Evolutionary conservation across 495 filamentous ascomycete genomes (phyloP).

Genomic region (Penicillium taxi): DNA sequence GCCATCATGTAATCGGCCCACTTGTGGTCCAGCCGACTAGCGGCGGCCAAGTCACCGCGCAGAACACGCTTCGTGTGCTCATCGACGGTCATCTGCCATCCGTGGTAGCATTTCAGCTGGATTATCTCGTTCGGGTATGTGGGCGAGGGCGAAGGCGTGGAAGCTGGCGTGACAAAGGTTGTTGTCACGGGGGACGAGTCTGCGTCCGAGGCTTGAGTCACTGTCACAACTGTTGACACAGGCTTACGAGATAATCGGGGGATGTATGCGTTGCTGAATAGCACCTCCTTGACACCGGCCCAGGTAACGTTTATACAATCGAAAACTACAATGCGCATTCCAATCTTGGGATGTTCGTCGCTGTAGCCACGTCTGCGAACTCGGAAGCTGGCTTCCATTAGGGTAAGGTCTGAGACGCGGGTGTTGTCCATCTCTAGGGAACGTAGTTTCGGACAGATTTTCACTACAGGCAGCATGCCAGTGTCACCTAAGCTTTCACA

Average conservation of each 20-base stretch:
- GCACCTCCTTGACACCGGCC: slow-evolving; percentile 80
- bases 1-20: slow-evolving; percentile 95
- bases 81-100: slow-evolving; percentile 89
- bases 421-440: slow-evolving; percentile 92
- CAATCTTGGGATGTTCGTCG: slow-evolving; percentile 47
- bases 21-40: slow-evolving; percentile 69
- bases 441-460: slow-evolving; percentile 57
- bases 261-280: slow-evolving; percentile 73
- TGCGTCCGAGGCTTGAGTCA: slow-evolving; percentile 23
- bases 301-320: slow-evolving; percentile 88
- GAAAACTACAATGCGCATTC: slow-evolving; percentile 74
- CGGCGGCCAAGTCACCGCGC: slow-evolving; percentile 60
- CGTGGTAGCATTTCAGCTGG: slow-evolving; percentile 84
- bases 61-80: slow-evolving; percentile 83
- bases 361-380: slow-evolving; percentile 57
- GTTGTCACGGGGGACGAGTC: slow-evolving; percentile 21
- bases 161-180: slow-evolving; percentile 23
- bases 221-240: slow-evolving; percentile 18
- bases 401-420: slow-evolving; percentile 74
- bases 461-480: slow-evolving; percentile 78
- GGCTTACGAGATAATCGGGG: slow-evolving; percentile 32
- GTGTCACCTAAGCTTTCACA: slow-evolving; percentile 79
- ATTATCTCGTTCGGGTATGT: slow-evolving; percentile 68
- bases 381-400: slow-evolving; percentile 75
- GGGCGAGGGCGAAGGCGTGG: slow-evolving; percentile 26